Conservation (phyloP, 495 filamentous ascomycete genomes). For the Xylaria bambusicola region DNA sequence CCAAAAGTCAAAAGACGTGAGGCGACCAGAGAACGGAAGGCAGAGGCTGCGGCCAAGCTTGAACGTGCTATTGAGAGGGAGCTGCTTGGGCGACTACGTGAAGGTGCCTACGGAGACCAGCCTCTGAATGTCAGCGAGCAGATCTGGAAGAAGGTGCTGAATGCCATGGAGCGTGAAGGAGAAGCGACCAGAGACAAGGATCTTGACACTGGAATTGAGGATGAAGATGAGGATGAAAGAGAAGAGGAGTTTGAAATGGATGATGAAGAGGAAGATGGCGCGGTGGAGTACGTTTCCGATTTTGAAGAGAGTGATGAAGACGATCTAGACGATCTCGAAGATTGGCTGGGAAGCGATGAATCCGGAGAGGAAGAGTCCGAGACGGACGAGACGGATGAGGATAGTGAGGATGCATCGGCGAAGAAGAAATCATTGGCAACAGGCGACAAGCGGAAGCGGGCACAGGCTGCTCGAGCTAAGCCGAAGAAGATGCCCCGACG, state of each 20-base stretch:
- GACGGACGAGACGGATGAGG: slow-evolving; percentile 53
- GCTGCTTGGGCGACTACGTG: slow-evolving; percentile 85
- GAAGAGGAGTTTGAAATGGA: slow-evolving; percentile 52
- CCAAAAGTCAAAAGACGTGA: slow-evolving; percentile 90
- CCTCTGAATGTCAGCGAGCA: slow-evolving; percentile 90
- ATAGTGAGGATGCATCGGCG: slow-evolving; percentile 46
- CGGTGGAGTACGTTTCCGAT: slow-evolving; percentile 80
- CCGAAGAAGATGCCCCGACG: slow-evolving; percentile 63
- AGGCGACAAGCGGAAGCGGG: slow-evolving; percentile 71
- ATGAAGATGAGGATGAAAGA: slow-evolving; percentile 69
- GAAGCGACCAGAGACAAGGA: slow-evolving; percentile 86
- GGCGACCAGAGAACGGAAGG: slow-evolving; percentile 90
- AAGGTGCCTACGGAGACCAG: slow-evolving; percentile 91
- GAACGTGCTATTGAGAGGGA: slow-evolving; percentile 96
- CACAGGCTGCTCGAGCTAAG: slow-evolving; percentile 54
- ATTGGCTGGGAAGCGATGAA: slow-evolving; percentile 54
- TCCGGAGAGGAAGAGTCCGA: slow-evolving; percentile 51
- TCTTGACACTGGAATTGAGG: slow-evolving; percentile 79
- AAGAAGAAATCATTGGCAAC: slow-evolving; percentile 42
- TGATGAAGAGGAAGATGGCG: slow-evolving; percentile 73
- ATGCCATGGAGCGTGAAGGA: slow-evolving; percentile 81
- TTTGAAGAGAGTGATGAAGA: slow-evolving; percentile 58
- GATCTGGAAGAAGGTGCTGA: slow-evolving; percentile 97
- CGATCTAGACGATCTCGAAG: slow-evolving; percentile 47
- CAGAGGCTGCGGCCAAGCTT: slow-evolving; percentile 89